Evolutionary conservation across 148 eudicot genomes (phyloP).

Genomic region (Nepenthes gracilis): DNA sequence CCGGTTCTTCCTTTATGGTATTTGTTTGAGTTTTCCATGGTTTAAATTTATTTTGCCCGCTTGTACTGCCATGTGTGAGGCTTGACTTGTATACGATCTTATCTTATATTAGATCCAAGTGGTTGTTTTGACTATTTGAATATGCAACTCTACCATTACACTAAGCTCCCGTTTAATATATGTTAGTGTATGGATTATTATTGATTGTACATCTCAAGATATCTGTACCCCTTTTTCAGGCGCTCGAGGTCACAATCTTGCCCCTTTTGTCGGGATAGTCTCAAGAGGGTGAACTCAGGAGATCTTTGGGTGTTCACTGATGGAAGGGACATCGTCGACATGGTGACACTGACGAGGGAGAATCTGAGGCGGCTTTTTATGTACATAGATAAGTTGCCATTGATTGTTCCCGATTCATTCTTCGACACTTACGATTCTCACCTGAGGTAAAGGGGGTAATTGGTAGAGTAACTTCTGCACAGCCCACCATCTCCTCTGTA

Average conservation of each 20-base stretch:
- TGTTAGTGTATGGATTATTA: too few species aligned
- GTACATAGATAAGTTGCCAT: constrained; percentile 31
- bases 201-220: too few species aligned
- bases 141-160: too few species aligned
- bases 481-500: background rate
- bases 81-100: too few species aligned
- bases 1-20: too few species aligned
- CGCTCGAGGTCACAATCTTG: background rate
- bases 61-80: too few species aligned
- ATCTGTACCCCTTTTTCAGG: background rate
- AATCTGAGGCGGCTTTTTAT: constrained; percentile 22
- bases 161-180: too few species aligned
- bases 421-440: constrained; percentile 13
- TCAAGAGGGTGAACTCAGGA: constrained; percentile 27
- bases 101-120: too few species aligned
- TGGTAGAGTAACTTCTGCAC: background rate
- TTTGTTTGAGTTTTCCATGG: too few species aligned
- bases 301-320: constrained; percentile 29
- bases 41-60: too few species aligned
- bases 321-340: constrained; percentile 17
- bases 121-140: too few species aligned
- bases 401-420: constrained; percentile 17
- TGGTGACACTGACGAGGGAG: constrained; percentile 12
- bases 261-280: constrained; percentile 23
- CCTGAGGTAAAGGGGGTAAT: constrained; percentile 5